A percentile compares a stretch with the other conserved stretches of the same genome.
These are phyloP conservation scores for Powellomyces hirtus DNA, from an alignment of 192 early-diverging fungal genomes.

Conservation along the genomic window DNA sequence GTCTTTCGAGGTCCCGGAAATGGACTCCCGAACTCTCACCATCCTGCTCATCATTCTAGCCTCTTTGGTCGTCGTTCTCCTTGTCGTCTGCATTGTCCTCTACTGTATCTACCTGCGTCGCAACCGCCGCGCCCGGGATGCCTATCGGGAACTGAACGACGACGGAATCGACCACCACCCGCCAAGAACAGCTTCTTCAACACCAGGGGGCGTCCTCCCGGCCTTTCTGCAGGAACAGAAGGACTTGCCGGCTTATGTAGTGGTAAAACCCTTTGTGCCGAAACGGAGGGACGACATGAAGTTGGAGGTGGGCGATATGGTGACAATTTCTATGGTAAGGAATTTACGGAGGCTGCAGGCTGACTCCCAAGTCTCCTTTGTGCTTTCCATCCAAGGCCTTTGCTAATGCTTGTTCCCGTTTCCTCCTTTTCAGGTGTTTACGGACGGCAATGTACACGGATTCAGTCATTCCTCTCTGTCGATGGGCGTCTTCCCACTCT, in stretches of 20 bases:
- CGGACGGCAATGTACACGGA: constrained; percentile 30
- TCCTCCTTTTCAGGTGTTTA: constrained; percentile 34
- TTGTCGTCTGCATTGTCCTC: too few species aligned
- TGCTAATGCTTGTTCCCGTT: not conserved
- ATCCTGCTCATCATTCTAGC: too few species aligned
- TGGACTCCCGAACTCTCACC: too few species aligned
- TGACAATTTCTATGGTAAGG: constrained; percentile 31
- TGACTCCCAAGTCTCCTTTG: not conserved
- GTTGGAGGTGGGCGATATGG: constrained; percentile 19
- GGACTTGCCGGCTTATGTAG: constrained; percentile 23
- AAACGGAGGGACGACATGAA: constrained; percentile 25
- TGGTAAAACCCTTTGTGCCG: constrained; percentile 8
- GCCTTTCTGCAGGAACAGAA: too few species aligned
- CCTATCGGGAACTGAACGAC: too few species aligned
- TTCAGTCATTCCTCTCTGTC: constrained; percentile 24
- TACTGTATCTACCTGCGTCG: too few species aligned
- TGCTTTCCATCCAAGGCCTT: not conserved
- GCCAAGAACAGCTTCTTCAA: too few species aligned
- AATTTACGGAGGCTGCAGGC: not conserved
- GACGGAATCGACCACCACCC: too few species aligned
- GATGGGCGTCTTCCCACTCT: constrained; percentile 32
- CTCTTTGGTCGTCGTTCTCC: too few species aligned
- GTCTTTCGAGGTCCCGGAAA: too few species aligned
- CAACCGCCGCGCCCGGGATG: too few species aligned
- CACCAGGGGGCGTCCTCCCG: too few species aligned